These are phyloP conservation scores for Rhodotorula sp. DNA, from an alignment of 1,284 basidiomycete species.

Conservation along the genomic window DNA sequence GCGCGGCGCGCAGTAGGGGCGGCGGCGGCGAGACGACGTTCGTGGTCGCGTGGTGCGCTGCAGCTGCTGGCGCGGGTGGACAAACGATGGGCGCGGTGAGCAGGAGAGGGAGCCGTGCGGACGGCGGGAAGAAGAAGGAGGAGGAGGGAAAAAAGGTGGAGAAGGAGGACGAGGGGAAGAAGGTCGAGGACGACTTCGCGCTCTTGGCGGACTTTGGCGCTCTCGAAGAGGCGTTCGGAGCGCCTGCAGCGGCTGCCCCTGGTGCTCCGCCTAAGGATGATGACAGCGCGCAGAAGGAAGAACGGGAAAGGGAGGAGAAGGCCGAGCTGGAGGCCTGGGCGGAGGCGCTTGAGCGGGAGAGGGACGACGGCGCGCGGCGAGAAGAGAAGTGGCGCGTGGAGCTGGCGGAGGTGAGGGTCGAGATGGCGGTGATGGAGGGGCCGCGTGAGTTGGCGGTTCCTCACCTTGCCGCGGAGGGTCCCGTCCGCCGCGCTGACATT, in stretches of 20 bases:
- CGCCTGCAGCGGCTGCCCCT: not conserved
- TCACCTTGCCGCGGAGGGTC: not conserved
- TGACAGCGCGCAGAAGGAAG: not conserved
- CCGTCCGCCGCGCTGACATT: not conserved
- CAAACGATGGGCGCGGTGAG: too few relatives aligned
- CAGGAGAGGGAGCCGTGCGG: not conserved
- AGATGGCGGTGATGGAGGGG: slow-evolving; percentile 30
- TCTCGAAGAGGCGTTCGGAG: slow-evolving; percentile 35
- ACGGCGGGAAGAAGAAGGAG: not conserved
- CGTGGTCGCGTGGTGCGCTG: slow-evolving; percentile 17
- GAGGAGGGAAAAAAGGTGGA: not conserved
- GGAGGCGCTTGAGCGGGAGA: not conserved
- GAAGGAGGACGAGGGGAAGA: not conserved
- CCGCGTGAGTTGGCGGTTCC: slow-evolving; percentile 17
- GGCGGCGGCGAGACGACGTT: slow-evolving; percentile 28
- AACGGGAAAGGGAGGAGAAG: not conserved
- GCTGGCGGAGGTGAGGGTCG: slow-evolving; percentile 33
- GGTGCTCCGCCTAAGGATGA: not conserved
- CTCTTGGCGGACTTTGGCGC: slow-evolving; percentile 24
- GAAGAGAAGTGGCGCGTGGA: slow-evolving; percentile 22
- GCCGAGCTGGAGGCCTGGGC: not conserved
- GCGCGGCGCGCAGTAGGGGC: slow-evolving; percentile 3
- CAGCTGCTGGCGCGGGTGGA: too few relatives aligned
- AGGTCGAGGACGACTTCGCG: slow-evolving; percentile 19
- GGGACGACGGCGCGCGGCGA: not conserved